These are phyloP conservation scores for Solanum dulcamara DNA, from an alignment of 257 asterid species.

Conservation along the genomic window DNA sequence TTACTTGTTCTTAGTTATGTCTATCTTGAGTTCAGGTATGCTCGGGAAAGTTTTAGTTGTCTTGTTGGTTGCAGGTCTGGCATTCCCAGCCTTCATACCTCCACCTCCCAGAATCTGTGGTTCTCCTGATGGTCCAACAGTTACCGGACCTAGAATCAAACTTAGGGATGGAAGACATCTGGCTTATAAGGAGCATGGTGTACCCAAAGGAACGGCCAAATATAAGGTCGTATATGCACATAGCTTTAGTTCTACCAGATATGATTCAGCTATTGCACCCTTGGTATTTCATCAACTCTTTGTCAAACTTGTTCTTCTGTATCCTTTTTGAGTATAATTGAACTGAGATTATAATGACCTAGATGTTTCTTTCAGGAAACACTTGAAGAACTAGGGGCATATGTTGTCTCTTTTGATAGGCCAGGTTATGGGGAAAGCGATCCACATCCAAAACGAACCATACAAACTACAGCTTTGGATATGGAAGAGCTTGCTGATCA, in stretches of 20 bases:
- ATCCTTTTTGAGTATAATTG: neutral
- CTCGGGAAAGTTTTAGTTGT: conserved; percentile 30
- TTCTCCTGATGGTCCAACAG: conserved; percentile 38
- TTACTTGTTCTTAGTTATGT: too few species aligned
- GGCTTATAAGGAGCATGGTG: conserved; percentile 78
- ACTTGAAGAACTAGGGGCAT: conserved; percentile 43
- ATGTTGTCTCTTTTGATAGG: conserved; percentile 60
- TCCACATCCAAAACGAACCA: conserved; percentile 54
- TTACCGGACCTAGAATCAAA: conserved; percentile 57
- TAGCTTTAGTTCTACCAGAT: conserved; percentile 51
- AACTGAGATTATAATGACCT: neutral
- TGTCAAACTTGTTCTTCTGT: neutral
- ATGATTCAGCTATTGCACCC: conserved; percentile 35
- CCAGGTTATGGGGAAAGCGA: conserved; percentile 85
- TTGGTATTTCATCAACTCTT: conserved; percentile 29
- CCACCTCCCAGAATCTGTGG: conserved; percentile 62
- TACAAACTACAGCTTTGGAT: conserved; percentile 40
- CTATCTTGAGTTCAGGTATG: conserved; percentile 32
- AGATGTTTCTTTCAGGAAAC: conserved; percentile 24
- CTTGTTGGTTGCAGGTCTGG: conserved; percentile 38
- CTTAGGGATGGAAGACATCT: conserved; percentile 74
- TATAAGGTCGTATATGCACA: conserved; percentile 57
- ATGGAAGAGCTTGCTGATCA: conserved; percentile 69
- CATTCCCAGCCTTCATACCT: conserved; percentile 34
- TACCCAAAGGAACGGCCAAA: conserved; percentile 45